Percentiles rank a stretch among this genome's conserved stretches.
Evolutionary conservation across 1,139 yeast species (phyloP).

Genomic region (Kurtzmaniella natalensis): DNA sequence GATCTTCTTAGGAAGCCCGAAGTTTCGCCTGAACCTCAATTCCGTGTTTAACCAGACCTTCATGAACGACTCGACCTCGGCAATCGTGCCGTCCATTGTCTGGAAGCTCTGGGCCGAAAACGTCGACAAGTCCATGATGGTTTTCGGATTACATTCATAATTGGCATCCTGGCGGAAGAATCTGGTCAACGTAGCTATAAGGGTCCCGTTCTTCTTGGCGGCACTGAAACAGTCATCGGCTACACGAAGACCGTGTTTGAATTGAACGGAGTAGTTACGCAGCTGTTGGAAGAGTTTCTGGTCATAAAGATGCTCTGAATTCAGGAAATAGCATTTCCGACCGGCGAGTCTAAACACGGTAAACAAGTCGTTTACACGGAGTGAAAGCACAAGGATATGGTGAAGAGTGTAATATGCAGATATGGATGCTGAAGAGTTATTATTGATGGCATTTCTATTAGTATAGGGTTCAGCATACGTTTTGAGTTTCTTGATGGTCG

Average conservation of each 20-base stretch:
- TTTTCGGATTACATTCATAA: slow-evolving; percentile 32
- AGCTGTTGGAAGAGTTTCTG: slow-evolving; percentile 30
- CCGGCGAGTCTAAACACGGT: slow-evolving; percentile 41
- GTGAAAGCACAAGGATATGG: slow-evolving; percentile 40
- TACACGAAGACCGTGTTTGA: slow-evolving; percentile 25
- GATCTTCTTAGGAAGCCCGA: slow-evolving; percentile 26
- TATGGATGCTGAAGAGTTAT: slow-evolving; percentile 15
- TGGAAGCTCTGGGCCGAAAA: slow-evolving; percentile 29
- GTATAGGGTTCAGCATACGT: not conserved
- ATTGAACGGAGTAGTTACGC: slow-evolving; percentile 21
- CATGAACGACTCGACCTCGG: slow-evolving; percentile 31
- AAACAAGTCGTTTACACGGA: slow-evolving; percentile 45
- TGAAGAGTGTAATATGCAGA: slow-evolving; percentile 41
- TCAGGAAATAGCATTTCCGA: slow-evolving; percentile 40
- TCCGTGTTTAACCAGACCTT: slow-evolving; percentile 34
- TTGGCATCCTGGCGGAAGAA: slow-evolving; percentile 43
- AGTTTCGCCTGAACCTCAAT: slow-evolving; percentile 30
- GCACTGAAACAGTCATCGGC: slow-evolving; percentile 41
- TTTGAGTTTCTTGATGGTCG: not conserved
- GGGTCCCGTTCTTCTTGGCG: slow-evolving; percentile 48
- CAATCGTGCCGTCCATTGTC: slow-evolving; percentile 21
- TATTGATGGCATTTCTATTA: slow-evolving; percentile 1
- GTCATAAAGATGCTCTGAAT: slow-evolving; percentile 36
- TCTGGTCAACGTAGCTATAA: slow-evolving; percentile 48
- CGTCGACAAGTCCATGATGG: slow-evolving; percentile 35